phyloP scores from a whole-genome alignment of 257 asterid genomes.

The Mitragyna speciosa region DNA sequence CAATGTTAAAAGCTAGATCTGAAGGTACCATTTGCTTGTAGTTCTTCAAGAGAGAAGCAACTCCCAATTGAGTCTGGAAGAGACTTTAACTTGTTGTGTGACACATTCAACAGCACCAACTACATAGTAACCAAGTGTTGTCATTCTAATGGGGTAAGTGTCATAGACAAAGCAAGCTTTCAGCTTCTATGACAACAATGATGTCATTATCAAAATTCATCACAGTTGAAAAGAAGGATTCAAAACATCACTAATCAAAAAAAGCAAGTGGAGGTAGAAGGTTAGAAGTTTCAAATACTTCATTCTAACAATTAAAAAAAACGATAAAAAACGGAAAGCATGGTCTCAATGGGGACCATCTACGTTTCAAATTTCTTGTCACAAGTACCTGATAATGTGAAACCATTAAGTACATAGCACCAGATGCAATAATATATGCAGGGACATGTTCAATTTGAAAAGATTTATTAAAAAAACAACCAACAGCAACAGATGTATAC shows the following conservation, averaged over 20 bases:
- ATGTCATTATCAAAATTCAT: not conserved
- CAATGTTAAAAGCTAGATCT: conserved; percentile 19
- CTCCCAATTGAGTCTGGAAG: conserved; percentile 97
- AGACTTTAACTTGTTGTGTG: conserved; percentile 72
- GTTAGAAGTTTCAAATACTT: not conserved
- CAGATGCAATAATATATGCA: not conserved
- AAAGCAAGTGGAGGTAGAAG: not conserved
- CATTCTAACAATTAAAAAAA: not conserved
- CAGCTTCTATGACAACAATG: no score
- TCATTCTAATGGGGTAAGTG: not conserved
- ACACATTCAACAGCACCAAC: conserved; percentile 85
- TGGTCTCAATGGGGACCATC: not conserved
- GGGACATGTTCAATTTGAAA: not conserved
- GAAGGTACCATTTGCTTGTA: conserved; percentile 87
- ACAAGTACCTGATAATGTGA: not conserved
- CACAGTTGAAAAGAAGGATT: not conserved
- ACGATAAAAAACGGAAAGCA: not conserved
- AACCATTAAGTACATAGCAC: not conserved
- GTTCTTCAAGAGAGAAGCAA: conserved; percentile 92
- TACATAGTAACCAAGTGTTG: conserved; percentile 37
- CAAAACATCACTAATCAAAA: not conserved
- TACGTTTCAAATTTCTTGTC: not conserved
- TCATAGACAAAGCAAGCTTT: not conserved
- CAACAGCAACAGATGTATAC: not conserved
- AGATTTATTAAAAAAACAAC: no score